Evolutionary conservation across 352 stramenopile species (phyloP).

Genomic region (Globisporangium okanoganense): DNA sequence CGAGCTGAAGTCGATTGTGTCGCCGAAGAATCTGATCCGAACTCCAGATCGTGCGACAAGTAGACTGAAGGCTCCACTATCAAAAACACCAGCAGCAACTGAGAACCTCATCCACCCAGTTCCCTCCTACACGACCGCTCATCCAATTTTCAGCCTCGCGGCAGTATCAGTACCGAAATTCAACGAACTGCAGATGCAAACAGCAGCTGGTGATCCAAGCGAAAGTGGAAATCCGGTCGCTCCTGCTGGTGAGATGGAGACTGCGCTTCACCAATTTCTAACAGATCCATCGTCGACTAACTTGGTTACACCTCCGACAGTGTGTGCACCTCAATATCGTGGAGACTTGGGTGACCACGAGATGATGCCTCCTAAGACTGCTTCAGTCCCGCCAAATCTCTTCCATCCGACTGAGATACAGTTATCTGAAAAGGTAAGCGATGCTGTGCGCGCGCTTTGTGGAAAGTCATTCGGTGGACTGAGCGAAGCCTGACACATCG

Average conservation of each 20-base stretch:
- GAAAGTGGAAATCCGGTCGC: not conserved
- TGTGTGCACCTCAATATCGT: not conserved
- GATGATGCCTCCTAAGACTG: not conserved
- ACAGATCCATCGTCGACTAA: not conserved
- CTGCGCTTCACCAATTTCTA: not conserved
- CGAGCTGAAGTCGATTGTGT: conserved; percentile 15
- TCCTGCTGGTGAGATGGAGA: not conserved
- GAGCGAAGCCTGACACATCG: not conserved
- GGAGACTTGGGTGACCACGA: not conserved
- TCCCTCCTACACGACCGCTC: not conserved
- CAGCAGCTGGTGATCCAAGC: not conserved
- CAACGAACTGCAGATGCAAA: not conserved
- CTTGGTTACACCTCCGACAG: not conserved
- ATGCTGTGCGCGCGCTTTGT: not conserved
- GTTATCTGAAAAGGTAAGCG: not conserved
- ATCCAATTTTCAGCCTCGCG: not conserved
- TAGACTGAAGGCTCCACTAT: not conserved
- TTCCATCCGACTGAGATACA: not conserved
- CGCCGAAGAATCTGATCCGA: not conserved
- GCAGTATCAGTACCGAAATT: not conserved
- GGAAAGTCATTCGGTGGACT: no score
- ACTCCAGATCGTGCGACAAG: not conserved
- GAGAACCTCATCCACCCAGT: not conserved
- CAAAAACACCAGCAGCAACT: no score
- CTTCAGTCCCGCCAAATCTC: not conserved